Evolutionary conservation across 768 basidiomycete genomes (phyloP).

Genomic region (Coprinellus aureogranulatus): DNA sequence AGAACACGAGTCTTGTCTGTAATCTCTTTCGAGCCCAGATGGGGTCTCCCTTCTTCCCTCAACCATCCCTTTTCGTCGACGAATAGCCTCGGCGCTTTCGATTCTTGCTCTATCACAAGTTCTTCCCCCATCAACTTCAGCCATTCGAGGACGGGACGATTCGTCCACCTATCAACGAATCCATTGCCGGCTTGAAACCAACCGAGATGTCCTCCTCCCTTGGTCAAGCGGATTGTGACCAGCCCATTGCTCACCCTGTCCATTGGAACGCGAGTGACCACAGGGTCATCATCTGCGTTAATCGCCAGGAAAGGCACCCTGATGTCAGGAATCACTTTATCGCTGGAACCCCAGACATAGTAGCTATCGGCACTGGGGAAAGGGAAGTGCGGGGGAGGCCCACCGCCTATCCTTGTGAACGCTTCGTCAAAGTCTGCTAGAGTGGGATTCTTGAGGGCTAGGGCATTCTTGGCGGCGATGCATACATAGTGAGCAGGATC

Average conservation of each 20-base stretch:
- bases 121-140: conserved; percentile 55
- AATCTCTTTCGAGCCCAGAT: conserved; percentile 57
- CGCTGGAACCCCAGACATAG: conserved; percentile 56
- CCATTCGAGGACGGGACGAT: conserved; percentile 73
- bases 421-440: conserved; percentile 58
- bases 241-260: conserved; percentile 51
- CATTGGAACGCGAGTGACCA: conserved; percentile 62
- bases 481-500: conserved; percentile 53
- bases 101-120: conserved; percentile 35
- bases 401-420: conserved; percentile 68
- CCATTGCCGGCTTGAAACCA: conserved; percentile 65
- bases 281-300: conserved; percentile 76
- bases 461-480: conserved; percentile 43
- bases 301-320: conserved; percentile 73
- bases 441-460: conserved; percentile 51
- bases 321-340: conserved; percentile 56
- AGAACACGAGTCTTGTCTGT: conserved; percentile 50
- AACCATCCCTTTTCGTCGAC: conserved; percentile 58
- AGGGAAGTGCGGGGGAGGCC: conserved; percentile 56
- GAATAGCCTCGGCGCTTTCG: conserved; percentile 31
- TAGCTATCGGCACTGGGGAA: conserved; percentile 46
- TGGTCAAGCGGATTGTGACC: conserved; percentile 60
- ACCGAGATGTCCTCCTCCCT: conserved; percentile 74
- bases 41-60: conserved; percentile 53
- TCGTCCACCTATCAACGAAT: conserved; percentile 59